Percentiles rank a stretch among this genome's conserved stretches.
phyloP scores from a whole-genome alignment of 306 rosid genomes.

The Pachyrhizus erosus region DNA sequence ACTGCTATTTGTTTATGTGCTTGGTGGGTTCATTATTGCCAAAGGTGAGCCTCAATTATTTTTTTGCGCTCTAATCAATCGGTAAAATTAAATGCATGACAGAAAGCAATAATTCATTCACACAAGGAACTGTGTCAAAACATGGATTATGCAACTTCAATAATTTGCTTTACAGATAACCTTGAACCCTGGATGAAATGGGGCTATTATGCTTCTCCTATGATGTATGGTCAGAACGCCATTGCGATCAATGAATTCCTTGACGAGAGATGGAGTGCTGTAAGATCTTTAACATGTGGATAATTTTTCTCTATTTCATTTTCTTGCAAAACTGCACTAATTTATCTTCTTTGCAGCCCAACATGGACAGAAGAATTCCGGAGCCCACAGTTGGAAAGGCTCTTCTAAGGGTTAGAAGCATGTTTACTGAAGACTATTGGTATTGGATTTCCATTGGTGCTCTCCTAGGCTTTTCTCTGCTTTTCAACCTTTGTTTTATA shows the following conservation, averaged over 20 bases:
- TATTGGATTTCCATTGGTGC: slow-evolving; percentile 85
- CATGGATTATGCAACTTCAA: slow-evolving; percentile 28
- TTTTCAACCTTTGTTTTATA: slow-evolving; percentile 63
- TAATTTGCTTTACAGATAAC: slow-evolving; percentile 59
- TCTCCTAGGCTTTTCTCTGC: slow-evolving; percentile 67
- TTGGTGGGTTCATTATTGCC: slow-evolving; percentile 89
- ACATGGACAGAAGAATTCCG: slow-evolving; percentile 41
- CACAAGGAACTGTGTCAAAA: not conserved
- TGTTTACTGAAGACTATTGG: slow-evolving; percentile 68
- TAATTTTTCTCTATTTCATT: slow-evolving; percentile 1
- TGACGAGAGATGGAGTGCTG: slow-evolving; percentile 86
- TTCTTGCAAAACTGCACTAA: slow-evolving; percentile 24
- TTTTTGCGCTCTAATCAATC: not conserved
- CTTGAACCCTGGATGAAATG: slow-evolving; percentile 86
- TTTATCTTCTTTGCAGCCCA: slow-evolving; percentile 51
- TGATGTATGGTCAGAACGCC: slow-evolving; percentile 97
- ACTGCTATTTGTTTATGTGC: slow-evolving; percentile 70
- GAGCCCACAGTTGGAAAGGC: slow-evolving; percentile 74
- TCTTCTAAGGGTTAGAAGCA: slow-evolving; percentile 72
- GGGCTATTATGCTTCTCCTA: slow-evolving; percentile 89
- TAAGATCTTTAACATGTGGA: slow-evolving; percentile 45
- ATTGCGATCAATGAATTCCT: slow-evolving; percentile 90
- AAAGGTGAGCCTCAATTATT: slow-evolving; percentile 54
- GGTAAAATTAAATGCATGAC: slow-evolving; percentile 29
- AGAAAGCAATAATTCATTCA: not conserved